Base-by-base conservation (phyloP, 1,139 yeast genomes). In the Scheffersomyces parashehatae region DNA sequence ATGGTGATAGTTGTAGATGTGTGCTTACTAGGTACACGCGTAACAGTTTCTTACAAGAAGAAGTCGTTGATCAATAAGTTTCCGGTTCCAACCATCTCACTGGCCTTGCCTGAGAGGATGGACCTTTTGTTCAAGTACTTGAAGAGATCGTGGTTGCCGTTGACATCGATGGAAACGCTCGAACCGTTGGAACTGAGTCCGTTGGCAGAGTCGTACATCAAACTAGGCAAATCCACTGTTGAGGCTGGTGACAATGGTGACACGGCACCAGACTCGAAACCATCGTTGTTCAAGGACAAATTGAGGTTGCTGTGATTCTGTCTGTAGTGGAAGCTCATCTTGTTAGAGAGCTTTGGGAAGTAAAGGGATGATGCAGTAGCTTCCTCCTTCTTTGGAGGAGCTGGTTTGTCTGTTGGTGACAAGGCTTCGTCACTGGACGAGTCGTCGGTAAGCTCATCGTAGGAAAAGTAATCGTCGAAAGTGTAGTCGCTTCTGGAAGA, bases 71-170 rank as follows among this genome's bases (percentile, higher is more conserved):
- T 66, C 50, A 75, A 59, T 50, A 77, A 70, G 46, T 68, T 70
- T 33, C 80, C 79, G 37, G 77, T 67, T 45, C 81, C 74, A 44
- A 79, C 75, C 78, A 78, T 78, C 60, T 78, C 82, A 48, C 80
- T 72, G 42, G 81, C 80, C 53, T 69, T 73, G 44, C 82, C 83
- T 32, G 77, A 64, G 50, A 74, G 60, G 42, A 78, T 62, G 43
- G 78, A 70, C 45, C 76, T 64, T 47, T 72, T 69, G 54, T 77
- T 78, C 52, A 78, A 63, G 39, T 68, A 59, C 52, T 62, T 65
- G 39, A 61, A 59, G 28, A 67, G 52, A 44, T 66, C 68, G 38
- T 64, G 57, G 28, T 56, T 51, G 37, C 52, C 52, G 8, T 39
- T 33, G 2, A 20, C 26, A 20, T 20, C 26, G 26, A 20, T 20